Conservation (phyloP, 75 land plant genomes). For the Selaginella tamariscina region DNA sequence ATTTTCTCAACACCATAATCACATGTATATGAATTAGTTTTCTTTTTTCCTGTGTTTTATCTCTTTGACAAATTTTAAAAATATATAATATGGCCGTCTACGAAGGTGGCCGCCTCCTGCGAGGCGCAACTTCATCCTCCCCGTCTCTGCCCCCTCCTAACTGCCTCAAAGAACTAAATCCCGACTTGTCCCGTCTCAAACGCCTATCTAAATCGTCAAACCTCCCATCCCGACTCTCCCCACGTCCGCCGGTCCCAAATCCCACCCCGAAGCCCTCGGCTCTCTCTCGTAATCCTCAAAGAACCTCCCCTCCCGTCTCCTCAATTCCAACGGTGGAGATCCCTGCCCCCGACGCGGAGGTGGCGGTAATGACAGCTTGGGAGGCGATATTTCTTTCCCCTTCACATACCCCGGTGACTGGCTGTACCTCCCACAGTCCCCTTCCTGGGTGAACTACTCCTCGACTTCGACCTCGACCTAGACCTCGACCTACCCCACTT, state of each 20-base stretch:
- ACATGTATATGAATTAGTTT: too few species aligned
- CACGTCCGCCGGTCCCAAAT: neutral
- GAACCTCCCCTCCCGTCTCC: constrained; percentile 23
- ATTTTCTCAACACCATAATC: too few species aligned
- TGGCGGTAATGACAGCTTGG: constrained; percentile 19
- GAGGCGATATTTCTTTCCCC: constrained; percentile 22
- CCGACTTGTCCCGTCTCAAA: neutral
- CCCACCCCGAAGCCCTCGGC: neutral
- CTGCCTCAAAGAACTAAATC: neutral
- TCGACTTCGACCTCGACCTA: constrained; percentile 31
- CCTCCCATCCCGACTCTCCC: neutral
- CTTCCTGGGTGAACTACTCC: constrained; percentile 14
- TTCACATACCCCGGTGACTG: constrained; percentile 18
- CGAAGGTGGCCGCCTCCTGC: constrained; percentile 28
- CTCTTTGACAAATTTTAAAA: too few species aligned
- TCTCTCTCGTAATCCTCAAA: neutral
- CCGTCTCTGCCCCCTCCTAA: constrained; percentile 15
- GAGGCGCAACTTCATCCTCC: constrained; percentile 33
- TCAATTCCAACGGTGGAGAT: constrained; percentile 38
- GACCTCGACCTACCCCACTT: constrained; percentile 15
- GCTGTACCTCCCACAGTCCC: constrained; percentile 9
- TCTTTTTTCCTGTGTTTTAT: too few species aligned
- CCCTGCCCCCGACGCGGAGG: constrained; percentile 31
- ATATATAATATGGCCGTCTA: too few species aligned
- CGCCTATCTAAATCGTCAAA: neutral